These are phyloP conservation scores for Penicillium sp. DNA, from an alignment of 2,329 filamentous ascomycete species.

Conservation along the genomic window DNA sequence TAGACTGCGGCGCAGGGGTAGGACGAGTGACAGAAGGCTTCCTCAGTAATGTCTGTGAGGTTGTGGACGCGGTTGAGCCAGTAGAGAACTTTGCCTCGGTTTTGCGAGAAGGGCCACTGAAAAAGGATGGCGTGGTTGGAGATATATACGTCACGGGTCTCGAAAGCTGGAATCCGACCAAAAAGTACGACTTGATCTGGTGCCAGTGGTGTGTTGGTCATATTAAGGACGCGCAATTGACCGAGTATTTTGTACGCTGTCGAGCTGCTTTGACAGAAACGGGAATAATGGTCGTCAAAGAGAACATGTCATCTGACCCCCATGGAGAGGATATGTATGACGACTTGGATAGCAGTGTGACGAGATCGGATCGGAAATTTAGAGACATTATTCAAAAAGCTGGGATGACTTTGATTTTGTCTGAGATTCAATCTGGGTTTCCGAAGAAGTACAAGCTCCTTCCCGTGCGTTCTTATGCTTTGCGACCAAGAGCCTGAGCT, in stretches of 20 bases:
- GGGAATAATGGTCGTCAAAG: conserved; percentile 66
- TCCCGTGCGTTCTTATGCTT: conserved; percentile 73
- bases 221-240: conserved; percentile 68
- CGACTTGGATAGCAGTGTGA: conserved; percentile 71
- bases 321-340: conserved; percentile 66
- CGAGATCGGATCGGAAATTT: conserved; percentile 70
- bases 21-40: conserved; percentile 77
- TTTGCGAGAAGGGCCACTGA: conserved; percentile 42
- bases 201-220: conserved; percentile 87
- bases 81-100: conserved; percentile 72
- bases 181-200: conserved; percentile 76
- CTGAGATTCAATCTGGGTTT: conserved; percentile 69
- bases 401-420: conserved; percentile 61
- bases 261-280: conserved; percentile 43
- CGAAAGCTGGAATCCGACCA: conserved; percentile 61
- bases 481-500: conserved; percentile 48
- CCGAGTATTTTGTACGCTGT: conserved; percentile 63
- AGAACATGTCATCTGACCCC: conserved; percentile 63
- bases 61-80: conserved; percentile 81
- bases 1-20: conserved; percentile 66
- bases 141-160: conserved; percentile 68
- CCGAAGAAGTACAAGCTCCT: conserved; percentile 59
- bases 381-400: conserved; percentile 63
- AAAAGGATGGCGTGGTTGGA: conserved; percentile 50
- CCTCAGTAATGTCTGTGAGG: conserved; percentile 62